A percentile compares a stretch with the other conserved stretches of the same genome.
phyloP scores from a whole-genome alignment of 1,284 basidiomycete genomes.

The Irpex sp. region DNA sequence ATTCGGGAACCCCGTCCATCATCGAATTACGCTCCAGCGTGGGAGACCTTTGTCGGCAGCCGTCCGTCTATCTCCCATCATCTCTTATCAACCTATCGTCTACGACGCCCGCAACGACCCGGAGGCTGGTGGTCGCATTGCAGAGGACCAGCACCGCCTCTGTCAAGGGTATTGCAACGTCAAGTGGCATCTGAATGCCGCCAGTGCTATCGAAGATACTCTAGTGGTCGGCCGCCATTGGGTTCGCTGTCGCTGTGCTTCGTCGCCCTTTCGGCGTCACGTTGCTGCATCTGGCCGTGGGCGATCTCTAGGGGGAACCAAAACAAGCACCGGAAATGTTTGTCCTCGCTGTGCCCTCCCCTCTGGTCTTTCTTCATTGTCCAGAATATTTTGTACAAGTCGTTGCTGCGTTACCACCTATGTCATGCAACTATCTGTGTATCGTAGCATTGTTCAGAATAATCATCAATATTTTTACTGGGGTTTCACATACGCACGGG shows the following conservation, averaged over 20 bases:
- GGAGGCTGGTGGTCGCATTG: background rate
- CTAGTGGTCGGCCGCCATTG: no score
- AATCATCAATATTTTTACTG: background rate
- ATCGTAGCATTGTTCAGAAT: background rate
- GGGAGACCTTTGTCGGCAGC: background rate
- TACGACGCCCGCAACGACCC: background rate
- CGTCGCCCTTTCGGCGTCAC: background rate
- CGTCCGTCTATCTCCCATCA: constrained; percentile 1
- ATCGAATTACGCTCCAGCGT: background rate
- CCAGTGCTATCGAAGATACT: no score
- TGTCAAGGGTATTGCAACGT: no score
- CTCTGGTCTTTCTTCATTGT: background rate
- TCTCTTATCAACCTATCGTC: background rate
- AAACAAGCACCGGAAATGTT: background rate
- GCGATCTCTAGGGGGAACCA: background rate
- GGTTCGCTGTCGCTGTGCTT: no score
- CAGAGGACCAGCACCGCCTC: background rate
- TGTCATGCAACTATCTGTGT: background rate
- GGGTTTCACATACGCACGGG: background rate
- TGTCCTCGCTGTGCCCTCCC: background rate
- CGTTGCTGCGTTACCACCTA: background rate
- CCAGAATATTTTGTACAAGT: background rate
- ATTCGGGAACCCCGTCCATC: background rate
- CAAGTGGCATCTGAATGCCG: background rate
- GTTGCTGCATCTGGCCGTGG: background rate